Evolutionary conservation across 441 rosid species (phyloP), one percentile per base, ranked within the genome.

Genomic region (Isatis lusitanica): DNA sequence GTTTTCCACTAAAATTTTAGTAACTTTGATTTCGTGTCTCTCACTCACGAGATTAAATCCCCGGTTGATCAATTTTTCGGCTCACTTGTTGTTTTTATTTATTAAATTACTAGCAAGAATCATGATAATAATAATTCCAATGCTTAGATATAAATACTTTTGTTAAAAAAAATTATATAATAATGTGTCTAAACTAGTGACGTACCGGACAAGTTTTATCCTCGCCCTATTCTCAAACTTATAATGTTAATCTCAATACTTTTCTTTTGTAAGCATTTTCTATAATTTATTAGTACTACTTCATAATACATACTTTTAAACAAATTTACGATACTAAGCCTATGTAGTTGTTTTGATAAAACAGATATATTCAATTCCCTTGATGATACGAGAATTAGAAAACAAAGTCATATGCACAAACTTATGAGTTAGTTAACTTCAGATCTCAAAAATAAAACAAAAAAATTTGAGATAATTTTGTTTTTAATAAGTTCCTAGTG

Each of bases 1-100:
- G 63, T 52, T 58, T 57, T 47, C 72, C 75, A 76, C 75, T 56
- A 39, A 48, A n/a, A 47, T 42, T 39, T 64, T 31, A 46, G 39
- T 56, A 47, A 44, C 21, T 58, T 59, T 38, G 36, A 57, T 30
- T 74, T 67, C 43, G 38, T 67, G 53, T 67, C 36, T 66, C 44
- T 70, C 44, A 46, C 74, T 53, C 57, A 51, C 57, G 50, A 73
- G 43, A 65, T 36, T 16, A 43, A 33, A 64, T 43, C 63, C 63
- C 36, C 26, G 7, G n/a, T 33, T 18, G 2, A 59, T 48, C 26
- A 12, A 39, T 0, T 6, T 46, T 48, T 46, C 7, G 10, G 42
- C 21, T 55, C 21, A 30, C 52, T 16, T 48, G 4, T 50, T 21
- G 10, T 15, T 15, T 4, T n/a, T n/a, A 15, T 9, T 18, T 6